Evolutionary conservation across 371 early-diverging fungal genomes (phyloP).

Genomic region (Parasitella parasitica): DNA sequence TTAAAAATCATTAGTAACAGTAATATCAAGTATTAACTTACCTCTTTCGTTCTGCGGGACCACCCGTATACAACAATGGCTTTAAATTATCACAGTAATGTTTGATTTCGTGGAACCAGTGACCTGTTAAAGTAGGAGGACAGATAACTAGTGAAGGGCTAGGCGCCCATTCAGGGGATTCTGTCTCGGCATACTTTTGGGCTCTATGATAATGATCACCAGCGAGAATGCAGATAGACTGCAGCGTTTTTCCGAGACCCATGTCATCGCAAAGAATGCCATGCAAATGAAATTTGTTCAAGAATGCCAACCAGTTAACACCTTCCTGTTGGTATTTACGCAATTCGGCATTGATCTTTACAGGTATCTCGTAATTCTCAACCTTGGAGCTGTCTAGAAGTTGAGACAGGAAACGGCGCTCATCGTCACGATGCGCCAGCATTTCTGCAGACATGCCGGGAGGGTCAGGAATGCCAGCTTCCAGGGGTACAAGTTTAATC

Average conservation of each 20-base stretch:
- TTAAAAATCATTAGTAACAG: neutral
- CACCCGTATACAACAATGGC: conserved; percentile 86
- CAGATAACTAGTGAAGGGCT: conserved; percentile 95
- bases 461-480: conserved; percentile 89
- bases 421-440: conserved; percentile 76
- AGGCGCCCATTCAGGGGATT: conserved; percentile 63
- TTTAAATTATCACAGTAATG: conserved; percentile 77
- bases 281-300: conserved; percentile 93
- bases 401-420: conserved; percentile 90
- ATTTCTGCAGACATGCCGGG: conserved; percentile 81
- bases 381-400: conserved; percentile 87
- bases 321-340: conserved; percentile 97
- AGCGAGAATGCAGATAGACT: conserved; percentile 95
- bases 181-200: conserved; percentile 59
- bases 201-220: conserved; percentile 81
- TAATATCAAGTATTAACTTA: conserved; percentile 2
- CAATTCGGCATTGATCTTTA: conserved; percentile 89
- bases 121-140: conserved; percentile 95
- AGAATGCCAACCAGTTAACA: conserved; percentile 97
- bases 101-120: conserved; percentile 97
- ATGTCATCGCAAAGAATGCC: conserved; percentile 99
- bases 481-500: conserved; percentile 92
- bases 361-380: conserved; percentile 85
- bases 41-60: conserved; percentile 76
- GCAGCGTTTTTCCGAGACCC: conserved; percentile 98